Base-by-base conservation (phyloP, 257 asterid species). In the Paulownia fortunei region DNA sequence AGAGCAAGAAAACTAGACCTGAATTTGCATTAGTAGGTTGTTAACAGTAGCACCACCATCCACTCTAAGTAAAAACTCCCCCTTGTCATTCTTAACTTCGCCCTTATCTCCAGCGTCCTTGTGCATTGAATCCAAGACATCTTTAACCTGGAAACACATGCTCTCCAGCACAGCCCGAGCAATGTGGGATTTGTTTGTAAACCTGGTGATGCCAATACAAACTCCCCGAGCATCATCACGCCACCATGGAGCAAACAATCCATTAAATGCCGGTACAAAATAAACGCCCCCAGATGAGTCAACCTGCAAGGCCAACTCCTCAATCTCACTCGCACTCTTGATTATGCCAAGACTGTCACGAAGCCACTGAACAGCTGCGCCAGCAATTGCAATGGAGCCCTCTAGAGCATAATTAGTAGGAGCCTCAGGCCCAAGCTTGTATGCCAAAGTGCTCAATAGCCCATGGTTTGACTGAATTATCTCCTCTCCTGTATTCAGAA, bases 171-270 rank as follows among this genome's bases (percentile, higher is more conserved):
- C 98, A 2, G 98, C 97, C 10, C 98, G 77, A 60, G 97, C 98
- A 77, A 95, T 91, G 76, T 95, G 99, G 77, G 97, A 91, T 77
- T 95, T 95, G 80, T 93, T 90, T 2, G 99, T 93, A 76, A 93
- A 91, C 88, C 99, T 85, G 2, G 99, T 93, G 61, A 96, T 96
- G 15, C 99, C 99, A 24, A 96, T 84, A 72, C 90, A 88, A 26
- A 93, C 92, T 7, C 99, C 99, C 0, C 99, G 84, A 65, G 99
- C 99, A 80, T 96, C 98, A 62, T 96, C 99, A 11, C 99, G 87
- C 99, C 99, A 96, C 98, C 98, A 93, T 6, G 99, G 99, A 46
- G 99, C 99, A 80, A 96, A 96, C 83, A 96, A 69, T 6, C 99
- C 99, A 49, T 92, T 93, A 70, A 96, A 96, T 0, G 99, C 99